Evolutionary conservation across 139 green algal species (phyloP).

Genomic region (Tetradesmus obliquus): DNA sequence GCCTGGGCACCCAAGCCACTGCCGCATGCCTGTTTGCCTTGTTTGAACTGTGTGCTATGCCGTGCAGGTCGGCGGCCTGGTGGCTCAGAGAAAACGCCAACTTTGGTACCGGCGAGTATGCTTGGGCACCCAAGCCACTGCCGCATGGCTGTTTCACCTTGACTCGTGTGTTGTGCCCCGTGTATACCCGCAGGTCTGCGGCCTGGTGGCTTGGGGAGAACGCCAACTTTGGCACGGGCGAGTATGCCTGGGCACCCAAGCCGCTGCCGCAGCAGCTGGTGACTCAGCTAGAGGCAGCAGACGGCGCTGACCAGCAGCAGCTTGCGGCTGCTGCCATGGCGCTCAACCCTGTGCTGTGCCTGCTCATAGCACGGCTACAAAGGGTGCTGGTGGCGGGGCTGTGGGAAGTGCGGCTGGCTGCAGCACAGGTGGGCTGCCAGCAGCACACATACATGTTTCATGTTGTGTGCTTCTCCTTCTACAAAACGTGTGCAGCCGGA

Average conservation of each 20-base stretch:
- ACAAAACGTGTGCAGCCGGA: too few species aligned
- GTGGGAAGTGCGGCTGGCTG: constrained; percentile 55
- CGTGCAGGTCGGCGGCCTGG: constrained; percentile 51
- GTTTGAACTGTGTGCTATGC: not conserved
- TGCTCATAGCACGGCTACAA: constrained; percentile 60
- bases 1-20: constrained; percentile 48
- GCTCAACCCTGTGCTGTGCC: constrained; percentile 55
- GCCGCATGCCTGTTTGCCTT: too few species aligned
- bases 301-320: constrained; percentile 23
- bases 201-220: constrained; percentile 87
- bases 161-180: not conserved
- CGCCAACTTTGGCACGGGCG: constrained; percentile 70
- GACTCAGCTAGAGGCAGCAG: constrained; percentile 4
- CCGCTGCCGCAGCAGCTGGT: not conserved
- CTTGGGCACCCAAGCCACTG: constrained; percentile 44
- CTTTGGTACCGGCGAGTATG: constrained; percentile 64
- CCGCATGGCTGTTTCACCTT: not conserved
- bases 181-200: constrained; percentile 28
- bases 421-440: constrained; percentile 24
- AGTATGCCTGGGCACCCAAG: constrained; percentile 59
- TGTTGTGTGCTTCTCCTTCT: not conserved
- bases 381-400: constrained; percentile 51
- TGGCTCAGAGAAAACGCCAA: constrained; percentile 90
- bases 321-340: constrained; percentile 53
- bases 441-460: not conserved